Evolutionary conservation across 306 rosid species (phyloP).

Genomic region (Rosa rugosa): DNA sequence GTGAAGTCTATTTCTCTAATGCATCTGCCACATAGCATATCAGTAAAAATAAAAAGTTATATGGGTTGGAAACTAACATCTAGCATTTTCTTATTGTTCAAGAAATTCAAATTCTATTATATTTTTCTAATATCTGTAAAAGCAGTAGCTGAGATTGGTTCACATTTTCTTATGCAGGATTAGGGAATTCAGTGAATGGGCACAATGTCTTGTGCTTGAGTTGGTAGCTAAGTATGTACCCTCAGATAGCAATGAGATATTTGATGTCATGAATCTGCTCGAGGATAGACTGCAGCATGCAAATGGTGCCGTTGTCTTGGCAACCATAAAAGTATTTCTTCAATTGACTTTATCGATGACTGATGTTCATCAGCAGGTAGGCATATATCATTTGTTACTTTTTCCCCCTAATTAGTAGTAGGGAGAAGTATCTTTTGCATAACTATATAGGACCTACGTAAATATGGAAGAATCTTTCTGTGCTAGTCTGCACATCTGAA

Average conservation of each 20-base stretch:
- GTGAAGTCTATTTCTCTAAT: neutral
- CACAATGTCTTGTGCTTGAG: conserved; percentile 91
- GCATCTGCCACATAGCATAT: neutral
- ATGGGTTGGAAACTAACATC: neutral
- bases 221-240: conserved; percentile 88
- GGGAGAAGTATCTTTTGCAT: neutral
- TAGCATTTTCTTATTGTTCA: conserved; percentile 19
- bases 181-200: conserved; percentile 95
- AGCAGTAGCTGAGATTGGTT: conserved; percentile 24
- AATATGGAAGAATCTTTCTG: neutral
- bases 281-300: conserved; percentile 99
- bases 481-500: conserved; percentile 26
- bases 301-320: conserved; percentile 99
- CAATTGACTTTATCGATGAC: conserved; percentile 97
- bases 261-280: conserved; percentile 97
- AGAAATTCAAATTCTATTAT: conserved; percentile 2
- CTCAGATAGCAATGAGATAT: conserved; percentile 76
- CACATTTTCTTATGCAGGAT: conserved; percentile 59
- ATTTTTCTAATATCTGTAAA: neutral
- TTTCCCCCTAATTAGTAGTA: neutral
- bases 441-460: conserved; percentile 4
- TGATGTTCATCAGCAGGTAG: conserved; percentile 98
- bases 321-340: conserved; percentile 87
- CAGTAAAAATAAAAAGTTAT: neutral
- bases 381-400: conserved; percentile 18